Evolutionary conservation across 108 stramenopile species (phyloP), one percentile per base, ranked within the genome.

Genomic region (Cylindrotheca closterium): DNA sequence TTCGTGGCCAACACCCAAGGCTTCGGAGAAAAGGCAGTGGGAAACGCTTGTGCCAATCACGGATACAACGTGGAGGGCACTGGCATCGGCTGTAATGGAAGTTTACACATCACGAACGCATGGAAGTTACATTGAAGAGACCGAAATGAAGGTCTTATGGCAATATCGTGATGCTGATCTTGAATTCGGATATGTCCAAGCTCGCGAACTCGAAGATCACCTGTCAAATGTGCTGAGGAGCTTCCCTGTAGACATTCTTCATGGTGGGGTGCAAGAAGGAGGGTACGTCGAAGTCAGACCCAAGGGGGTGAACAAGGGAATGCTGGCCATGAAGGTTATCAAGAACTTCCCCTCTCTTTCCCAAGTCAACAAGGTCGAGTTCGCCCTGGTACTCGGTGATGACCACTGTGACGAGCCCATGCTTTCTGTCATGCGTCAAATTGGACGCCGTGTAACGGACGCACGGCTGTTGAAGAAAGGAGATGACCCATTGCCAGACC

Each of bases 111-210:
- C 94, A 46, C 67, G 95, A 61, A 96, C 94, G 28, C 94, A 95
- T 66, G 94, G 92, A 46, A 91, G 91, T 58, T 89, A 89, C 62
- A 92, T 92, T 55, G 89, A 91, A 70, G 84, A 94, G 47, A 93
- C 89, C 1, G 85, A 96, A 69, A 93, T 80, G 96, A 96, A 97
- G 52, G 83, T 98, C 18, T 73, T 95, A 23, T 99, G 98, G 98
- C 87, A 91, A 65, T 98, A 97, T 73, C 96, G 95, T 63, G 85
- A 94, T 58, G 93, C 96, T 0, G 99, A 99, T 69, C 96, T 97
- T 18, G 99, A 99, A 63, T 99, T 97, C 80, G 99, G 98, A 28
- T 85, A 84, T 42, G 85, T 92, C 34, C 98, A 98, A 68, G 98
- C 98, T 5, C 78, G 84, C 58, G 88, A 96, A 61, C 75, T 99